Percentiles rank a stretch among this genome's conserved stretches.
phyloP scores from a whole-genome alignment of 257 asterid genomes.

The Oldenlandia corymbosa region DNA sequence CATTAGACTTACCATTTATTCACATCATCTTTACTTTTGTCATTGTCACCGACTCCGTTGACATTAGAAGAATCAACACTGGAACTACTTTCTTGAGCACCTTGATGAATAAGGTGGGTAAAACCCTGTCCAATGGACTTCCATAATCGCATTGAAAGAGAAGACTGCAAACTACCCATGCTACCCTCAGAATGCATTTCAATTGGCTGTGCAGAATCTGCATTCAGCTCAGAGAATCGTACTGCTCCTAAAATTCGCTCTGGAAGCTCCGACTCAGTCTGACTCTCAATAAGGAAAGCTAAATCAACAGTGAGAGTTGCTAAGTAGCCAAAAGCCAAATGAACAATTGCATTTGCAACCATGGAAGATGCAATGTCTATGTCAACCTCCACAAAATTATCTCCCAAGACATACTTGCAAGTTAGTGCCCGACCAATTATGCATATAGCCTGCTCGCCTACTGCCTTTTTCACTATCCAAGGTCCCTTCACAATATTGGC shows the following conservation, averaged over 20 bases:
- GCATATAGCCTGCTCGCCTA: conserved; percentile 84
- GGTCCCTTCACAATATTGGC: conserved; percentile 74
- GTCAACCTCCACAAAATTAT: conserved; percentile 62
- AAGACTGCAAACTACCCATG: conserved; percentile 23
- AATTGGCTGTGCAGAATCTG: conserved; percentile 39
- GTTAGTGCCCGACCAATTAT: conserved; percentile 58
- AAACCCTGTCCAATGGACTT: conserved; percentile 52
- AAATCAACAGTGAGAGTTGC: conserved; percentile 56
- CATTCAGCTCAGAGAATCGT: conserved; percentile 60
- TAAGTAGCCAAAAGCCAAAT: conserved; percentile 67
- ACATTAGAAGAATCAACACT: conserved; percentile 18
- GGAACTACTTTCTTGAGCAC: conserved; percentile 33
- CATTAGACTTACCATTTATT: conserved; percentile 26
- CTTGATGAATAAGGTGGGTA: conserved; percentile 40
- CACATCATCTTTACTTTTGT: conserved; percentile 23
- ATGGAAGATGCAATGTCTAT: conserved; percentile 77
- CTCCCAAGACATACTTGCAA: conserved; percentile 48
- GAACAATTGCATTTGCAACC: conserved; percentile 76
- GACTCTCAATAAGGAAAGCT: conserved; percentile 84
- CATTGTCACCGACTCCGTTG: conserved; percentile 23
- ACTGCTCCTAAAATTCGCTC: conserved; percentile 74
- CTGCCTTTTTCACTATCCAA: conserved; percentile 76
- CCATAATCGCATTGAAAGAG: conserved; percentile 51
- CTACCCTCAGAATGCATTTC: conserved; percentile 38
- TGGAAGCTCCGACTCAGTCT: conserved; percentile 63